phyloP scores from a whole-genome alignment of 2,329 filamentous ascomycete genomes.

The Aspergillus pseudotamarii region DNA sequence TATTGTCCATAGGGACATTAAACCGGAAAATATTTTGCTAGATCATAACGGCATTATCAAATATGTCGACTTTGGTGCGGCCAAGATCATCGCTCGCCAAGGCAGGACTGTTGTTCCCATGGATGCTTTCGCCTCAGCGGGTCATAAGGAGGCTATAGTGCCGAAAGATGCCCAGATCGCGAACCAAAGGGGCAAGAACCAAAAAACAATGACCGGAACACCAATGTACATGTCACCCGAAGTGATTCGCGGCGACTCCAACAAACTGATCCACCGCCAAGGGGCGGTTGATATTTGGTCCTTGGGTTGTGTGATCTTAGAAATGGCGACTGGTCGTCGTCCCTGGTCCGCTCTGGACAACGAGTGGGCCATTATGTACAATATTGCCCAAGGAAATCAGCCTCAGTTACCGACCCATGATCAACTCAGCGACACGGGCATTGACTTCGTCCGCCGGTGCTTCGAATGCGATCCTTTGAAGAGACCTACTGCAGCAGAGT shows the following conservation, averaged over 20 bases:
- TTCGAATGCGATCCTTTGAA: conserved; percentile 82
- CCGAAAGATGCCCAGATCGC: conserved; percentile 35
- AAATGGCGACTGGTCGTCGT: conserved; percentile 93
- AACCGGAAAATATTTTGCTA: conserved; percentile 94
- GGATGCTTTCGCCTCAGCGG: conserved; percentile 54
- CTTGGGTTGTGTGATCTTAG: conserved; percentile 90
- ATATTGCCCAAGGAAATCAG: conserved; percentile 95
- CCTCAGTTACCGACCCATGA: conserved; percentile 80
- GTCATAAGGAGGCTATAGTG: conserved; percentile 39
- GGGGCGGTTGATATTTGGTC: conserved; percentile 96
- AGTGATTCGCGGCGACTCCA: conserved; percentile 87
- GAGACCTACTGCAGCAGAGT: conserved; percentile 79
- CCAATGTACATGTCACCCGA: conserved; percentile 99
- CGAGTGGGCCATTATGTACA: conserved; percentile 99
- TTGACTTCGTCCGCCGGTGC: conserved; percentile 86
- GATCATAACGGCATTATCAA: conserved; percentile 99
- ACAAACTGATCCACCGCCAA: conserved; percentile 71
- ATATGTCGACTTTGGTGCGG: conserved; percentile 97
- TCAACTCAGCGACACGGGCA: conserved; percentile 79
- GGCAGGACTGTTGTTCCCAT: conserved; percentile 79
- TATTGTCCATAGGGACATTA: conserved; percentile 96
- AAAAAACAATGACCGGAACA: conserved; percentile 94
- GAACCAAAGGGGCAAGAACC: conserved; percentile 53
- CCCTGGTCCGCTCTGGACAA: conserved; percentile 97
- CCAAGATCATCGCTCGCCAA: conserved; percentile 93